Evolutionary conservation across 495 filamentous ascomycete species (phyloP).

Genomic region (Lineolata rhizophorae): DNA sequence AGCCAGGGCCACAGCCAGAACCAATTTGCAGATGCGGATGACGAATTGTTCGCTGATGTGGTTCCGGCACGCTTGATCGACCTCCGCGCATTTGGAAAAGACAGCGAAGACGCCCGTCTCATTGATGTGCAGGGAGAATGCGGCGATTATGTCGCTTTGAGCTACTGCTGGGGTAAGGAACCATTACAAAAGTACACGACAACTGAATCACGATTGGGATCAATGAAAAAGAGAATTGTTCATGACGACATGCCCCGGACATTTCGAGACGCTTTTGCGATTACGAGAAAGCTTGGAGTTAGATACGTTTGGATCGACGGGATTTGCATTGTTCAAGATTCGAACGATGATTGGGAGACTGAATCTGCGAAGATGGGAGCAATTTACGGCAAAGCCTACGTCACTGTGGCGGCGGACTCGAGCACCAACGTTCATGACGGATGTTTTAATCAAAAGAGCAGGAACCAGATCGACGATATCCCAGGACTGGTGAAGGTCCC

Average conservation of each 20-base stretch:
- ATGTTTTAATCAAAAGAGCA: not conserved
- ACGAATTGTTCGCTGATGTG: too few relatives aligned
- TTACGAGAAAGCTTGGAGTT: slow-evolving; percentile 1
- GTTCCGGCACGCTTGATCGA: too few relatives aligned
- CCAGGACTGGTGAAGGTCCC: too few relatives aligned
- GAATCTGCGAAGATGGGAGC: slow-evolving; percentile 2
- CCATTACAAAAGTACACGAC: not conserved
- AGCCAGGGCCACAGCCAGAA: too few relatives aligned
- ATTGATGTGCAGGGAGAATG: not conserved
- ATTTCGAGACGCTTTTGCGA: not conserved
- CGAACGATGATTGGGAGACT: slow-evolving; percentile 1
- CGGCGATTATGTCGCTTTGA: not conserved
- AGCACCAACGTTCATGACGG: not conserved
- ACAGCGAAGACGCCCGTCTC: too few relatives aligned
- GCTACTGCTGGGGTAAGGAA: slow-evolving; percentile 2
- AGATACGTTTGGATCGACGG: slow-evolving; percentile 3
- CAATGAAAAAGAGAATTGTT: too few relatives aligned
- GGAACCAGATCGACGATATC: too few relatives aligned
- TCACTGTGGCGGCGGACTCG: slow-evolving; percentile 1
- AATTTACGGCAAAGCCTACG: slow-evolving; percentile 1
- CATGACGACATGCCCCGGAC: slow-evolving; percentile 1
- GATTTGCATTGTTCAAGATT: slow-evolving; percentile 3
- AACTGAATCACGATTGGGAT: too few relatives aligned
- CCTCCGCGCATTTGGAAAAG: too few relatives aligned
- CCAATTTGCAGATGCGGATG: too few relatives aligned